phyloP scores from a whole-genome alignment of 202 grass and related monocot genomes.

The Panicum hallii region DNA sequence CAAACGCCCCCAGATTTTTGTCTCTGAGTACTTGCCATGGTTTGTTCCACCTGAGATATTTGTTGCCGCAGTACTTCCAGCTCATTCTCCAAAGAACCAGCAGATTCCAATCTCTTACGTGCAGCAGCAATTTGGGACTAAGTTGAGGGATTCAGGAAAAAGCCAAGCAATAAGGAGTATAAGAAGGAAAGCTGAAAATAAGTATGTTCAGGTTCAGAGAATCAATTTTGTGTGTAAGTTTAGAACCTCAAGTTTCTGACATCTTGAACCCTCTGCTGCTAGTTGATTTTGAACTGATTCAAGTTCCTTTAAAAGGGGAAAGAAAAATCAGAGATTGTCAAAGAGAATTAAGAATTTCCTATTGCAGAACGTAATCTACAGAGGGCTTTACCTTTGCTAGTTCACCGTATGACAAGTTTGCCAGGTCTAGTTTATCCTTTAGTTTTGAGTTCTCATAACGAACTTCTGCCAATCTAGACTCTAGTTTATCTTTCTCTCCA shows the following conservation, averaged over 20 bases:
- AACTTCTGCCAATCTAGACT: conserved; percentile 68
- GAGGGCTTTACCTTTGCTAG: conserved; percentile 72
- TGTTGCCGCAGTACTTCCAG: conserved; percentile 66
- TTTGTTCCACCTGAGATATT: conserved; percentile 79
- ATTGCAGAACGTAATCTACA: conserved; percentile 17
- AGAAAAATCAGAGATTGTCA: conserved; percentile 19
- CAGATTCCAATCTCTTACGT: conserved; percentile 68
- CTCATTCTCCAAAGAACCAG: conserved; percentile 76
- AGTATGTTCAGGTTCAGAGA: conserved; percentile 1
- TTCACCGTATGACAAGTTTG: conserved; percentile 69
- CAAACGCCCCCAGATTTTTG: conserved; percentile 80
- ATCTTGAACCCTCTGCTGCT: conserved; percentile 85
- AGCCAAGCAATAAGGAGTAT: conserved; percentile 40
- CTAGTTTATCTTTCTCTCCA: conserved; percentile 63
- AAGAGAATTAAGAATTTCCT: conserved; percentile 17
- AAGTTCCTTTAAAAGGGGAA: conserved; percentile 73
- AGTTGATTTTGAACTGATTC: conserved; percentile 89
- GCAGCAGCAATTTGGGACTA: conserved; percentile 81
- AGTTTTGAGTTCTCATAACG: conserved; percentile 76
- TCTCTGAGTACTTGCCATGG: conserved; percentile 57
- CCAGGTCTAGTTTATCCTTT: conserved; percentile 66
- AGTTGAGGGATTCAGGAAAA: conserved; percentile 41
- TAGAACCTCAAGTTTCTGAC: conserved; percentile 83
- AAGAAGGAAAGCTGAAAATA: conserved; percentile 40
- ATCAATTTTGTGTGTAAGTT: conserved; percentile 33